phyloP scores from a whole-genome alignment of 164 flowering plant genomes.

The Paratinospora sagittata region DNA sequence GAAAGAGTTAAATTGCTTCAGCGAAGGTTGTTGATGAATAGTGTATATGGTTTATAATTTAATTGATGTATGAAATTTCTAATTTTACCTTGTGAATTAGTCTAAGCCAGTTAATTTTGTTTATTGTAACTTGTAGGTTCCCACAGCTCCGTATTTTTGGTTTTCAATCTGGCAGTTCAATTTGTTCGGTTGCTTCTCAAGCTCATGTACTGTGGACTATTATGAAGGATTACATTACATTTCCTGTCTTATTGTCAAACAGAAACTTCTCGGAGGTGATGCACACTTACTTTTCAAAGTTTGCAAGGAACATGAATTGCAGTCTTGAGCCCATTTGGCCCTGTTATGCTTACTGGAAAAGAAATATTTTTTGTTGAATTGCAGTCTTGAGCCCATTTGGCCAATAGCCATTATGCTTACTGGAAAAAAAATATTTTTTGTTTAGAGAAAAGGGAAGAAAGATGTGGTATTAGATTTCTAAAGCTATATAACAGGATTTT shows the following conservation, averaged over 20 bases:
- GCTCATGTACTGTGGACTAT: slow-evolving; percentile 30
- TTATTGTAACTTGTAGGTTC: slow-evolving; percentile 36
- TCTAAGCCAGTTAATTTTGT: slow-evolving; percentile 4
- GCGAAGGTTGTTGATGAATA: slow-evolving; percentile 49
- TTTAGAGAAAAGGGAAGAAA: too few species aligned
- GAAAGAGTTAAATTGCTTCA: slow-evolving; percentile 65
- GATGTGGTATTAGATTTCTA: too few species aligned
- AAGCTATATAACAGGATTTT: too few species aligned
- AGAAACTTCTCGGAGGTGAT: slow-evolving; percentile 50
- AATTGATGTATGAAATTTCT: background rate
- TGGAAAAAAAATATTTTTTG: too few species aligned
- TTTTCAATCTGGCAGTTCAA: slow-evolving; percentile 37
- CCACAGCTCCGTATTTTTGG: slow-evolving; percentile 56
- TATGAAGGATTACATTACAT: slow-evolving; percentile 56
- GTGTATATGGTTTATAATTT: slow-evolving; percentile 5
- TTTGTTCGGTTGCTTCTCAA: slow-evolving; percentile 23
- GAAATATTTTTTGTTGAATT: too few species aligned
- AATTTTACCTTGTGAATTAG: background rate
- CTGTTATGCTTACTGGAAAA: background rate
- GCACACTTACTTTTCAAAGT: background rate
- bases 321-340: background rate
- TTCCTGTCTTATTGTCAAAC: slow-evolving; percentile 59
- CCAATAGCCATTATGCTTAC: too few species aligned
- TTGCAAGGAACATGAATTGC: background rate
- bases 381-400: too few species aligned